Conservation (phyloP, 2,329 filamentous ascomycete species). For the Ceratocystis albifundus region DNA sequence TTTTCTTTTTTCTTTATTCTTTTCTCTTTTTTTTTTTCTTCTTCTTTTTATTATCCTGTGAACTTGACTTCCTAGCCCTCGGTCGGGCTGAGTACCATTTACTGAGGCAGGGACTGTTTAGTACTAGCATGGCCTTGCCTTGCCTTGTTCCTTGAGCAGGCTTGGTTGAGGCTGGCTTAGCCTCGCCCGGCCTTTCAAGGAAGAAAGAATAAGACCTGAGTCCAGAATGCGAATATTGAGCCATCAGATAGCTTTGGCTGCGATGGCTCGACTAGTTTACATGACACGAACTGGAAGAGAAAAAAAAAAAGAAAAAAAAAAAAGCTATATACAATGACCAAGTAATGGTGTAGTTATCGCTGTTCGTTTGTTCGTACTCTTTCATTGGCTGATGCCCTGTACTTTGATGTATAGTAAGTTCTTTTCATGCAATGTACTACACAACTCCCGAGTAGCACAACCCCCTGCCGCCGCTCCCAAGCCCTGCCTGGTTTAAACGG, state of each 20-base stretch:
- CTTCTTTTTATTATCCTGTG: background rate
- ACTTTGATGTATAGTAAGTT: background rate
- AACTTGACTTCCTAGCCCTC: background rate
- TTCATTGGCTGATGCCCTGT: background rate
- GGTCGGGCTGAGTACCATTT: background rate
- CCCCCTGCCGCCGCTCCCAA: background rate
- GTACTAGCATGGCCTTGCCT: conserved; percentile 3
- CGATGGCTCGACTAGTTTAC: background rate
- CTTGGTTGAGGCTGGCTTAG: background rate
- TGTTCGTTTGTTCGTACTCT: background rate
- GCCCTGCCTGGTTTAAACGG: background rate
- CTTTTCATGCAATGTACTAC: background rate
- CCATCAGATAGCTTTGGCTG: background rate
- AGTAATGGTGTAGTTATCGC: background rate
- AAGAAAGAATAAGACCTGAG: background rate
- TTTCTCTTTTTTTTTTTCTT: no score
- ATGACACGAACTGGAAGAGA: background rate
- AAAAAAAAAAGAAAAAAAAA: no score
- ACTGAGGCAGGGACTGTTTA: conserved; percentile 1
- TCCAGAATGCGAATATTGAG: background rate
- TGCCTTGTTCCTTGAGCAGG: background rate
- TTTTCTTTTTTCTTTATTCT: no score
- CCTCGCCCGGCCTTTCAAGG: background rate
- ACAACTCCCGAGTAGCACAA: background rate
- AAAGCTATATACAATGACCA: background rate